Conservation (phyloP, 805 yeast species). For the Debaryomyces prosopidis region DNA sequence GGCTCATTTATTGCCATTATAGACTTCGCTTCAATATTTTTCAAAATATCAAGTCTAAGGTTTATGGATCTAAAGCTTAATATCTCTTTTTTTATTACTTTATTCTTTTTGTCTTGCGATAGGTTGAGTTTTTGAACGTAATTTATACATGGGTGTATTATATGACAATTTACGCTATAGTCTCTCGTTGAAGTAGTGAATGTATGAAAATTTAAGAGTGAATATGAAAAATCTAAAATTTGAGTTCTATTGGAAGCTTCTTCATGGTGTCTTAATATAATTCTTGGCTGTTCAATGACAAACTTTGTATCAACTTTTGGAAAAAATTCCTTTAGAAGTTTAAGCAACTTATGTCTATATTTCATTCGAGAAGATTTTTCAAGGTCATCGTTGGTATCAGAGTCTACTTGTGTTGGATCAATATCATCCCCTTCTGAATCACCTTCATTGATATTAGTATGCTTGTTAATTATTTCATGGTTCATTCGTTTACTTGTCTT, state of each 20-base stretch:
- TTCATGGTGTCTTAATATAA: conserved; percentile 19
- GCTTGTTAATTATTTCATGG: background rate
- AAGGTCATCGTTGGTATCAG: conserved; percentile 7
- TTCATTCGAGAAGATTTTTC: background rate
- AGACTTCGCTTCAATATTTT: conserved; percentile 27
- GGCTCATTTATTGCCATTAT: conserved; percentile 19
- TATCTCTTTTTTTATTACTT: conserved; percentile 20
- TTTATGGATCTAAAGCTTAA: conserved; percentile 18
- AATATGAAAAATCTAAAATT: conserved; percentile 33
- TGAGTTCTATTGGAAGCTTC: conserved; percentile 8
- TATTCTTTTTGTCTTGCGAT: background rate
- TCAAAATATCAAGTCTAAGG: conserved; percentile 23
- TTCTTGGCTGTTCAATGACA: conserved; percentile 34
- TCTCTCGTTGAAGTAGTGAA: conserved; percentile 29
- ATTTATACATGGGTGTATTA: conserved; percentile 30
- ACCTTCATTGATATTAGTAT: background rate
- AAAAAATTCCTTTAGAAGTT: conserved; percentile 29
- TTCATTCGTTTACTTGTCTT: background rate
- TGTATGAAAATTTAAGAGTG: conserved; percentile 34
- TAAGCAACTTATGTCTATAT: conserved; percentile 14
- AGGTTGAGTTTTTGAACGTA: conserved; percentile 27
- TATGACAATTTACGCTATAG: conserved; percentile 34
- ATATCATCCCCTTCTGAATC: conserved; percentile 2
- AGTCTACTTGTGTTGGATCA: conserved; percentile 7
- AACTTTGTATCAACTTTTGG: conserved; percentile 31